A percentile compares a stretch with the other conserved stretches of the same genome.
These are phyloP conservation scores for Sporothrix pallida DNA, from an alignment of 2,329 filamentous ascomycete genomes.

Conservation along the genomic window DNA sequence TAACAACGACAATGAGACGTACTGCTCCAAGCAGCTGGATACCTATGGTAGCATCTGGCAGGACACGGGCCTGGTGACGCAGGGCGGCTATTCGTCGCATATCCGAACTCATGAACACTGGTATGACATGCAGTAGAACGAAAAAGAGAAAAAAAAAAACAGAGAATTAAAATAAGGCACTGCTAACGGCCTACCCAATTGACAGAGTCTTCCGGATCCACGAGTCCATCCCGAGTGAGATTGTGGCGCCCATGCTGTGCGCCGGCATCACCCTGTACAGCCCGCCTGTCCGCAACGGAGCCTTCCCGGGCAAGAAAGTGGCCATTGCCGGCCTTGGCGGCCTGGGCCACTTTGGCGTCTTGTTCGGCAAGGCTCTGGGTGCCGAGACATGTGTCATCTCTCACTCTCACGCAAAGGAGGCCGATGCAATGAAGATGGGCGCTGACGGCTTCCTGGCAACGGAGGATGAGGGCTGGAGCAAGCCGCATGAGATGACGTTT, in stretches of 20 bases:
- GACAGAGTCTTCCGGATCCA: conserved; percentile 70
- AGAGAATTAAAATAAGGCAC: no score
- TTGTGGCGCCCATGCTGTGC: conserved; percentile 78
- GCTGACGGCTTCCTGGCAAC: conserved; percentile 66
- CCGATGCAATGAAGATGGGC: conserved; percentile 63
- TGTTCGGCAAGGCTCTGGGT: conserved; percentile 71
- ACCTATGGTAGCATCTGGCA: conserved; percentile 64
- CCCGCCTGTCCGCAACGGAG: conserved; percentile 76
- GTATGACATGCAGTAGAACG: not conserved
- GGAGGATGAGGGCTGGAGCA: conserved; percentile 62
- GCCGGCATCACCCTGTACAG: conserved; percentile 82
- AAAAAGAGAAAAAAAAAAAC: no score
- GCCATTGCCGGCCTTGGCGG: conserved; percentile 75
- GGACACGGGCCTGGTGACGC: conserved; percentile 59
- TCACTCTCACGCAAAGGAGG: conserved; percentile 64
- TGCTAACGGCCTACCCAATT: no score
- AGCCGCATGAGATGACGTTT: conserved; percentile 66
- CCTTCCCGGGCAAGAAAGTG: conserved; percentile 78
- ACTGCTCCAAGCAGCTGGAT: conserved; percentile 64
- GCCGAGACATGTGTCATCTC: conserved; percentile 68
- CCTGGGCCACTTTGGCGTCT: conserved; percentile 72
- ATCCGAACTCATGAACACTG: conserved; percentile 70
- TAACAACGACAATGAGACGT: conserved; percentile 70
- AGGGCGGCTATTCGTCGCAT: conserved; percentile 59
- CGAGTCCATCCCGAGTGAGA: conserved; percentile 67